A percentile compares a stretch with the other conserved stretches of the same genome.
phyloP scores from a whole-genome alignment of 768 basidiomycete genomes.

The Clavaria fumosa region DNA sequence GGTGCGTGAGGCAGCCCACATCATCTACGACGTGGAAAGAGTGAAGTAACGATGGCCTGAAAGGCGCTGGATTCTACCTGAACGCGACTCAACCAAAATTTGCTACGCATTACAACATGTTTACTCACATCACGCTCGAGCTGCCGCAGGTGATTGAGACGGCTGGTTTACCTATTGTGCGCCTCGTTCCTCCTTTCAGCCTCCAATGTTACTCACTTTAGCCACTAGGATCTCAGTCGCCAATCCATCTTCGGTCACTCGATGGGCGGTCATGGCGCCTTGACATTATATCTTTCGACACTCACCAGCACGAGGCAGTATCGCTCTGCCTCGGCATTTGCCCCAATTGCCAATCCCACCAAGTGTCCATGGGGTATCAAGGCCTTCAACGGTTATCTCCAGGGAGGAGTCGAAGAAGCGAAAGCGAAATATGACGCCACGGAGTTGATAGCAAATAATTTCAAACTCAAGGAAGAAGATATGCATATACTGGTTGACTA shows the following conservation, averaged over 20 bases:
- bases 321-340: conserved; percentile 79
- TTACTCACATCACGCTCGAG: conserved; percentile 69
- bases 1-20: conserved; percentile 16
- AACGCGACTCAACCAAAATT: conserved; percentile 72
- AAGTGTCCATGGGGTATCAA: conserved; percentile 85
- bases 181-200: conserved; percentile 14
- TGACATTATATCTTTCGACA: conserved; percentile 78
- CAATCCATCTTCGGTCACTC: conserved; percentile 92
- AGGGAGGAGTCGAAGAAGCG: conserved; percentile 64
- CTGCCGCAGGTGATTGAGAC: conserved; percentile 65
- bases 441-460: conserved; percentile 63
- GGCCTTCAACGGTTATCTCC: conserved; percentile 77
- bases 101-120: conserved; percentile 76
- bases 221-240: conserved; percentile 54
- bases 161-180: conserved; percentile 62
- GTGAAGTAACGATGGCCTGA: no score
- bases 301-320: conserved; percentile 57
- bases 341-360: conserved; percentile 75
- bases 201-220: neutral
- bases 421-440: conserved; percentile 68
- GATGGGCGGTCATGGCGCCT: conserved; percentile 95
- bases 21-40: neutral
- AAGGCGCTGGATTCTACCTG: conserved; percentile 87
- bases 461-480: conserved; percentile 39
- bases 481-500: conserved; percentile 80